These are phyloP conservation scores for Tricholoma saponaceum DNA, from an alignment of 768 basidiomycete species.

Conservation along the genomic window DNA sequence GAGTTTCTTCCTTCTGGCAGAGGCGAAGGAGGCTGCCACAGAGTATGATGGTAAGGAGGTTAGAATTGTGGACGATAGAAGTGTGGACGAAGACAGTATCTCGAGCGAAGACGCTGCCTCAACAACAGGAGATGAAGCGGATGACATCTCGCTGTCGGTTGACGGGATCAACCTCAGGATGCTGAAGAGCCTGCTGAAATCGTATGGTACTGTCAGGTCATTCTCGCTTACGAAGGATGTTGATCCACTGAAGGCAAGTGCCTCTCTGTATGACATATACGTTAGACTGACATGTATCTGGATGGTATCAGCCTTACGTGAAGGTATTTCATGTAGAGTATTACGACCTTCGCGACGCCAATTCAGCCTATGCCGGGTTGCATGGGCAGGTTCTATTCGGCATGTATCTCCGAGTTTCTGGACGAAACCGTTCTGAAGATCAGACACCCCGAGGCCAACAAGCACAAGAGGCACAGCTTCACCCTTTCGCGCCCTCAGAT, in stretches of 20 bases:
- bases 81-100: slow-evolving; percentile 4
- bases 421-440: slow-evolving; percentile 17
- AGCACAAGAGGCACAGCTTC: slow-evolving; percentile 1
- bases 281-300: background rate
- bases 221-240: slow-evolving; percentile 20
- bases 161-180: slow-evolving; percentile 19
- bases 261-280: background rate
- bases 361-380: slow-evolving; percentile 46
- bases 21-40: slow-evolving; percentile 17
- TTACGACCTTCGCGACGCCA: slow-evolving; percentile 59
- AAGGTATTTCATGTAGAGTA: slow-evolving; percentile 59
- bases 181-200: slow-evolving; percentile 29
- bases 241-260: slow-evolving; percentile 20
- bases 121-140: background rate
- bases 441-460: slow-evolving; percentile 1
- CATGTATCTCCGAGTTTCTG: slow-evolving; percentile 43
- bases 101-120: slow-evolving; percentile 1
- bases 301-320: slow-evolving; percentile 12
- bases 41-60: slow-evolving; percentile 8
- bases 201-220: slow-evolving; percentile 30
- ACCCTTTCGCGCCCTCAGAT: background rate
- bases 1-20: slow-evolving; percentile 45
- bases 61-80: slow-evolving; percentile 5
- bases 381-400: slow-evolving; percentile 47
- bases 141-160: background rate